Evolutionary conservation across 371 early-diverging fungal genomes (phyloP).

Genomic region (Paraphysoderma sedebokerense): DNA sequence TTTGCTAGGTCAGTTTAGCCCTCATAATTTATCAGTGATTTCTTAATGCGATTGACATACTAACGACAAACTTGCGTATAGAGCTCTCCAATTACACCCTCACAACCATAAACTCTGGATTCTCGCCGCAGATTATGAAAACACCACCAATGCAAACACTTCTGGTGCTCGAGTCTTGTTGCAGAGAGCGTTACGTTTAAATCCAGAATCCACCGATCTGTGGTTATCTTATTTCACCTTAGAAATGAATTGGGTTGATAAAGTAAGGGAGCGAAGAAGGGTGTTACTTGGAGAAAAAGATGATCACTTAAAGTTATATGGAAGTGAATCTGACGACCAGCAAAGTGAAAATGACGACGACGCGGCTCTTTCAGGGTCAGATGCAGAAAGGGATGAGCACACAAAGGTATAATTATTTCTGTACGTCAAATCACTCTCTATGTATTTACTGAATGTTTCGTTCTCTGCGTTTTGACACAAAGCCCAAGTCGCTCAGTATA

Average conservation of each 20-base stretch:
- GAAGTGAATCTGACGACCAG: neutral
- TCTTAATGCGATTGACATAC: neutral
- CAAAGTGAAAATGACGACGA: conserved; percentile 18
- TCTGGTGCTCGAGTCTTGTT: conserved; percentile 61
- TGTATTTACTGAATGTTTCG: too few species aligned
- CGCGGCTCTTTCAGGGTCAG: too few species aligned
- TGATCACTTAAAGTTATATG: conserved; percentile 9
- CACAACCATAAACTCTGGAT: conserved; percentile 68
- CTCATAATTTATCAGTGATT: too few species aligned
- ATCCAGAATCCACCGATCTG: conserved; percentile 41
- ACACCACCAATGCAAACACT: conserved; percentile 62
- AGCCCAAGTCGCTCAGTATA: neutral
- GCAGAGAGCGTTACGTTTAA: conserved; percentile 75
- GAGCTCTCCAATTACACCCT: conserved; percentile 77
- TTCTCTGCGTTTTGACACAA: too few species aligned
- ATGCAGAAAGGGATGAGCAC: too few species aligned
- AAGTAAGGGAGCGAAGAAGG: conserved; percentile 59
- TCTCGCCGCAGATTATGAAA: conserved; percentile 77
- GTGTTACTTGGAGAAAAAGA: too few species aligned
- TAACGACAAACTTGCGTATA: conserved; percentile 6
- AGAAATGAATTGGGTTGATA: conserved; percentile 74
- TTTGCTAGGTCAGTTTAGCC: conserved; percentile 37
- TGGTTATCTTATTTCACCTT: conserved; percentile 88
- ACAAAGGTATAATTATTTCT: too few species aligned
- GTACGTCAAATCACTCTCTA: too few species aligned